Percentiles rank a stretch among this genome's conserved stretches.
phyloP scores from a whole-genome alignment of 2,329 filamentous ascomycete species.

The Fonsecaea pugnacius region DNA sequence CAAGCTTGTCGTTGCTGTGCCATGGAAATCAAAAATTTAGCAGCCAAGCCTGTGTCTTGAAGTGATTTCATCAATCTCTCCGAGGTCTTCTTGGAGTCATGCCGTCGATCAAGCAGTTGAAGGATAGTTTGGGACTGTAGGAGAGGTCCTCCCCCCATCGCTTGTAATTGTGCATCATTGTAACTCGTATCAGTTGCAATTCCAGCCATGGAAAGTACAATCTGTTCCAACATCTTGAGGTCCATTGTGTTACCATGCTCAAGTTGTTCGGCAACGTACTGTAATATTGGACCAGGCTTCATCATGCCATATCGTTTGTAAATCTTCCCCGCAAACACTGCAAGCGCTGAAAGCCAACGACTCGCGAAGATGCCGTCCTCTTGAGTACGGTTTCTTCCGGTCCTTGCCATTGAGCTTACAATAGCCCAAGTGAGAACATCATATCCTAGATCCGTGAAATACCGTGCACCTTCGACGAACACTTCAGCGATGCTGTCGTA shows the following conservation, averaged over 20 bases:
- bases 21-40: slow-evolving; percentile 83
- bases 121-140: slow-evolving; percentile 80
- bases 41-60: slow-evolving; percentile 75
- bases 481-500: slow-evolving; percentile 95
- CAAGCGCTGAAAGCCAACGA: slow-evolving; percentile 86
- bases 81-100: slow-evolving; percentile 73
- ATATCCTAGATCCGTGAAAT: slow-evolving; percentile 90
- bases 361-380: slow-evolving; percentile 77
- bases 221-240: slow-evolving; percentile 85
- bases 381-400: slow-evolving; percentile 63
- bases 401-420: slow-evolving; percentile 69
- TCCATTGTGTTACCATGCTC: slow-evolving; percentile 83
- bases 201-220: slow-evolving; percentile 91
- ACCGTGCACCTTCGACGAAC: slow-evolving; percentile 90
- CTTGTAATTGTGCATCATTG: slow-evolving; percentile 82
- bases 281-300: slow-evolving; percentile 80
- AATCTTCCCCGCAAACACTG: slow-evolving; percentile 86
- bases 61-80: slow-evolving; percentile 79
- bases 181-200: slow-evolving; percentile 86
- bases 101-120: slow-evolving; percentile 79
- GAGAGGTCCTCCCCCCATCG: slow-evolving; percentile 82
- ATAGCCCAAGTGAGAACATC: slow-evolving; percentile 93
- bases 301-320: slow-evolving; percentile 85
- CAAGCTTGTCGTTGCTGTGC: slow-evolving; percentile 89
- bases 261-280: slow-evolving; percentile 87